A percentile compares a stretch with the other conserved stretches of the same genome.
These are phyloP conservation scores for Neofusicoccum sp. DNA, from an alignment of 2,329 filamentous ascomycete genomes.

Conservation along the genomic window DNA sequence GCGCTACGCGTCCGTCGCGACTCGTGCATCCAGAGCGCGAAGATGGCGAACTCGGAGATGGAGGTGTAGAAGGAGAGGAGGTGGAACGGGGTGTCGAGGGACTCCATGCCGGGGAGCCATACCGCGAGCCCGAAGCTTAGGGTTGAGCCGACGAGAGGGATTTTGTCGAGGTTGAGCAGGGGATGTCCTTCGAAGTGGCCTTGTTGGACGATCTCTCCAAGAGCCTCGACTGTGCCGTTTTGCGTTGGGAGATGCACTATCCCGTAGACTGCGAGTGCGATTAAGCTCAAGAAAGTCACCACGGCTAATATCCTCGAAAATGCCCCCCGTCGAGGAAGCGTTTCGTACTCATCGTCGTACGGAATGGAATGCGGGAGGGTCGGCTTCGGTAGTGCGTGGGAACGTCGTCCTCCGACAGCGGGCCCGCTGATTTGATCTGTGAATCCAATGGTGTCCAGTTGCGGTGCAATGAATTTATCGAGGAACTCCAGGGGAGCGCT, in stretches of 20 bases:
- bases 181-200: not conserved
- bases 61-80: not conserved
- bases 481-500: not conserved
- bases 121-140: not conserved
- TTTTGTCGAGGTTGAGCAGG: not conserved
- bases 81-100: not conserved
- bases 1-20: not conserved
- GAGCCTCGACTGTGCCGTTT: too few species aligned
- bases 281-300: not conserved
- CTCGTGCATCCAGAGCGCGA: not conserved
- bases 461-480: conserved; percentile 6
- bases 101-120: not conserved
- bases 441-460: not conserved
- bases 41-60: not conserved
- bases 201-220: too few species aligned
- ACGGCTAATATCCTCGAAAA: not conserved
- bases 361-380: not conserved
- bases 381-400: not conserved
- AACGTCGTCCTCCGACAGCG: not conserved
- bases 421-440: not conserved
- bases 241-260: not conserved
- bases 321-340: not conserved
- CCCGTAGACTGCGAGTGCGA: not conserved
- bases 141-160: not conserved
- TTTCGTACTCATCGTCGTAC: conserved; percentile 13